These are phyloP conservation scores for Lentinula novae-zelandiae DNA, from an alignment of 1,284 basidiomycete genomes.

Conservation along the genomic window DNA sequence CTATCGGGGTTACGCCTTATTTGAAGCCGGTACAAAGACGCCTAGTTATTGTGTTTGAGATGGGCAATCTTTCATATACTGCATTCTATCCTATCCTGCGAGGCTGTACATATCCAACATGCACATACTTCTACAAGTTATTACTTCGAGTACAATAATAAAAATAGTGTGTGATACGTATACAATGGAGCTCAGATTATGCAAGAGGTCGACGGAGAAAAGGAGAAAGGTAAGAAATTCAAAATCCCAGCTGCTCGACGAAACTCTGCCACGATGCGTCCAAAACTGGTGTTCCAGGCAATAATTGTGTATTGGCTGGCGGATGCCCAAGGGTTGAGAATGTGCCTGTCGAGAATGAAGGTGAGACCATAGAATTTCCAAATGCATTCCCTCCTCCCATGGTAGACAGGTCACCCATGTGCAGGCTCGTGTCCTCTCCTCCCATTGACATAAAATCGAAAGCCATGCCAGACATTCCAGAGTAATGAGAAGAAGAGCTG, in stretches of 20 bases:
- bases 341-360: neutral
- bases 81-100: no score
- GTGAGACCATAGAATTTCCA: neutral
- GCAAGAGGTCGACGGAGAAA: neutral
- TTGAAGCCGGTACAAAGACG: no score
- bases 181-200: neutral
- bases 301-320: neutral
- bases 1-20: no score
- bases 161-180: neutral
- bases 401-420: conserved; percentile 4
- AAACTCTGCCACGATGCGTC: conserved; percentile 66
- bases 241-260: conserved; percentile 66
- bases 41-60: no score
- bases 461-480: conserved; percentile 8
- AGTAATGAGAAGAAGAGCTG: neutral
- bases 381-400: neutral
- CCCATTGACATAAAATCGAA: neutral
- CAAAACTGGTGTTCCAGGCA: conserved; percentile 30
- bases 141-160: no score
- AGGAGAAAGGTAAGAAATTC: neutral
- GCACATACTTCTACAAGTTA: no score
- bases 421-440: neutral
- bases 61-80: no score
- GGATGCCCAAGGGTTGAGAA: conserved; percentile 1
- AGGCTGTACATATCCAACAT: no score